phyloP scores from a whole-genome alignment of 345 rosid genomes.

The Clausena lansium region DNA sequence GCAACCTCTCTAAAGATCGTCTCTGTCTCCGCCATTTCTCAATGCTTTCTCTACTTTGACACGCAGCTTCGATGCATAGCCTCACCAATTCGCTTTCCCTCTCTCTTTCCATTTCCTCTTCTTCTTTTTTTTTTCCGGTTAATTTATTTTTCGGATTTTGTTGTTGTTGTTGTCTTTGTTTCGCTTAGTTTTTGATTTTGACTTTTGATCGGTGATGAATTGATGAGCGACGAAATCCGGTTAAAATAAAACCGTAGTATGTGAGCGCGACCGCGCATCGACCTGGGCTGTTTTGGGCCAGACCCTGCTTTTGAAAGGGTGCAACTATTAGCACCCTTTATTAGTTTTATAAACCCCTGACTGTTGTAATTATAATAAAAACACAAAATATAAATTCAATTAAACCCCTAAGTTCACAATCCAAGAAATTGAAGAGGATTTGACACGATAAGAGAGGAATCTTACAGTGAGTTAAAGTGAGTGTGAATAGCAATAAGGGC shows the following conservation, averaged over 20 bases:
- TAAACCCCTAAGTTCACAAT: too few species aligned
- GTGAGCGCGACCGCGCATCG: not conserved
- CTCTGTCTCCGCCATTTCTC: slow-evolving; percentile 78
- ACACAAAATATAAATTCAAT: too few species aligned
- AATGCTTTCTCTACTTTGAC: slow-evolving; percentile 56
- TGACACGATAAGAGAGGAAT: too few species aligned
- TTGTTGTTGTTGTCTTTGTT: not conserved
- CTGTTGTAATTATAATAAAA: too few species aligned
- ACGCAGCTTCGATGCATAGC: slow-evolving; percentile 72
- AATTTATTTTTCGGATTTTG: not conserved
- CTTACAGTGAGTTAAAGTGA: too few species aligned
- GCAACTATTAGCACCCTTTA: too few species aligned
- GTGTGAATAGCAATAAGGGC: too few species aligned
- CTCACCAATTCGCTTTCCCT: slow-evolving; percentile 49
- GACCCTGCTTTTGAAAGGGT: not conserved
- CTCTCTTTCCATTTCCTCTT: slow-evolving; percentile 24
- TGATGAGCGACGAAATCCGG: not conserved
- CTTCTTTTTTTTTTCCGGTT: not conserved
- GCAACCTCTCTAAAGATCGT: slow-evolving; percentile 66
- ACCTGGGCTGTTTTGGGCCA: not conserved
- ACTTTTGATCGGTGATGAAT: not conserved
- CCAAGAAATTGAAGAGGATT: too few species aligned
- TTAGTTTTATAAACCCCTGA: too few species aligned
- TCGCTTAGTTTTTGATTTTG: not conserved
- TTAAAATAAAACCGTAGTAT: not conserved